A percentile compares a stretch with the other conserved stretches of the same genome.
Evolutionary conservation across 495 filamentous ascomycete genomes (phyloP).

Genomic region (Hypoxylon trugodes): DNA sequence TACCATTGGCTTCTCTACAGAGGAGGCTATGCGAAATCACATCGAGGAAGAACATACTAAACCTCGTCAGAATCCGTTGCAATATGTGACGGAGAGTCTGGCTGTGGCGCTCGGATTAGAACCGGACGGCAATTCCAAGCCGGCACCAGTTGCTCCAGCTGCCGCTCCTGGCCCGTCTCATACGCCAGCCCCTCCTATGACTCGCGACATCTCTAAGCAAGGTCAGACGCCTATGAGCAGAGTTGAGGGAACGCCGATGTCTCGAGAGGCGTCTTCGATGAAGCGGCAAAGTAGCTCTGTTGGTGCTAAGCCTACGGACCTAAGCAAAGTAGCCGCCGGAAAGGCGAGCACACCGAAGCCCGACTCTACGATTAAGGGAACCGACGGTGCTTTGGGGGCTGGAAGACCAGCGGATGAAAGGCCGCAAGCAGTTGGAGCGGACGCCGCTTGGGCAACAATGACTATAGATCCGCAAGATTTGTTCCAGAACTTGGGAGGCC

Average conservation of each 20-base stretch:
- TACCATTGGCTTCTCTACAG: constrained; percentile 59
- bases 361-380: constrained; percentile 30
- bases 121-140: constrained; percentile 51
- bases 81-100: constrained; percentile 57
- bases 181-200: constrained; percentile 44
- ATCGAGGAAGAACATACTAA: constrained; percentile 62
- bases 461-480: constrained; percentile 59
- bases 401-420: constrained; percentile 28
- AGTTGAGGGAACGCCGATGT: constrained; percentile 55
- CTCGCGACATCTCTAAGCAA: constrained; percentile 51
- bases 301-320: constrained; percentile 43
- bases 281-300: constrained; percentile 50
- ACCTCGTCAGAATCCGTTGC: constrained; percentile 61
- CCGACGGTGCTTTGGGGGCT: constrained; percentile 23
- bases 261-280: constrained; percentile 57
- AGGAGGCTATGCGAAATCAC: constrained; percentile 62
- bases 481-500: constrained; percentile 42
- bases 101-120: constrained; percentile 56
- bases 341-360: constrained; percentile 36
- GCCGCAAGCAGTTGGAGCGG: constrained; percentile 21
- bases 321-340: constrained; percentile 39
- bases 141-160: constrained; percentile 19
- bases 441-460: constrained; percentile 49
- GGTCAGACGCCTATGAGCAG: constrained; percentile 52
- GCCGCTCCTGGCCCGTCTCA: constrained; percentile 19